Conservation (phyloP, 805 yeast species). For the Candida yuanshanica region DNA sequence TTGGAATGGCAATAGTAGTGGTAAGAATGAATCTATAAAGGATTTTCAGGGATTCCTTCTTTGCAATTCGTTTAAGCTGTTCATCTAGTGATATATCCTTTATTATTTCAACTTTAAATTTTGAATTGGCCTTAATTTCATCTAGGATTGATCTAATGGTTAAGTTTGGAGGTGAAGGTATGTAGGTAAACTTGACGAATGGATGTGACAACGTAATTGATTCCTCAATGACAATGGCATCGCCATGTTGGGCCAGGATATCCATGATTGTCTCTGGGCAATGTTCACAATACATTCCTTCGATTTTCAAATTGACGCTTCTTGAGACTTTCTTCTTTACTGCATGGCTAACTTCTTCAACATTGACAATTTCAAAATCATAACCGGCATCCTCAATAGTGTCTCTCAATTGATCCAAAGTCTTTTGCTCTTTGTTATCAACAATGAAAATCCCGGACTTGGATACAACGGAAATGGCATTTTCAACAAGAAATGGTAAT, state of each 20-base stretch:
- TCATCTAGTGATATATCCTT: conserved; percentile 59
- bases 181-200: conserved; percentile 55
- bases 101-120: conserved; percentile 48
- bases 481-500: conserved; percentile 47
- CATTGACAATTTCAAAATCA: conserved; percentile 45
- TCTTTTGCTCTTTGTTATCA: conserved; percentile 32
- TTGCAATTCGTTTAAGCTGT: conserved; percentile 45
- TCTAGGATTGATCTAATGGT: conserved; percentile 51
- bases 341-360: conserved; percentile 39
- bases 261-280: conserved; percentile 56
- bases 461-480: conserved; percentile 50
- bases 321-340: conserved; percentile 46
- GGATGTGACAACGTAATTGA: conserved; percentile 52
- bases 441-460: conserved; percentile 60
- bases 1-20: conserved; percentile 53
- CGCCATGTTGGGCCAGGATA: conserved; percentile 47
- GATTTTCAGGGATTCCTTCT: conserved; percentile 41
- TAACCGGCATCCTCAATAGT: conserved; percentile 61
- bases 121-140: conserved; percentile 39
- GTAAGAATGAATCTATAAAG: conserved; percentile 43
- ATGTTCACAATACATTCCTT: conserved; percentile 66
- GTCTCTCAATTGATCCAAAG: conserved; percentile 38
- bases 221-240: conserved; percentile 49
- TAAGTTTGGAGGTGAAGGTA: conserved; percentile 47
- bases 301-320: conserved; percentile 48